Evolutionary conservation across 371 early-diverging fungal species (phyloP).

Genomic region (Funneliformis caledonium): DNA sequence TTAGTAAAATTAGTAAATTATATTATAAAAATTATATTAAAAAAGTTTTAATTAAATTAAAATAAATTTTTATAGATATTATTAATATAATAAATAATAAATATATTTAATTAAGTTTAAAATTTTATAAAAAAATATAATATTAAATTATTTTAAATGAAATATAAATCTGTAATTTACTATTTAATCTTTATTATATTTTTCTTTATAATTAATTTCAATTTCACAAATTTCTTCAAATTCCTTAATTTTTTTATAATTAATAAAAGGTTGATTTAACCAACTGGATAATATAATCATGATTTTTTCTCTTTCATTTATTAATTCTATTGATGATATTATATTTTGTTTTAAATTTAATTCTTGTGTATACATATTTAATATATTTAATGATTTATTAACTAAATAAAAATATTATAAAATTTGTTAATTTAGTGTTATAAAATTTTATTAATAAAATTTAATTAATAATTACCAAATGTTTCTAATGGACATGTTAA

Average conservation of each 20-base stretch:
- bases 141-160: too few relatives aligned
- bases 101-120: too few relatives aligned
- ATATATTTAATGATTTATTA: neutral
- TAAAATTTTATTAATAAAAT: neutral
- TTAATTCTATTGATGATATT: neutral
- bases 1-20: too few relatives aligned
- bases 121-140: too few relatives aligned
- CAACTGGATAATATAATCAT: slow-evolving; percentile 35
- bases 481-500: slow-evolving; percentile 31
- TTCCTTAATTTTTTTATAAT: slow-evolving; percentile 5
- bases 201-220: slow-evolving; percentile 21
- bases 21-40: too few relatives aligned
- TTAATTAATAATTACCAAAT: neutral
- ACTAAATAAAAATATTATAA: neutral
- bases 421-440: neutral
- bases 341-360: slow-evolving; percentile 27
- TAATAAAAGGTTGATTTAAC: slow-evolving; percentile 36
- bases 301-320: neutral
- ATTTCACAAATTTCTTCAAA: slow-evolving; percentile 38
- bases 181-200: too few relatives aligned
- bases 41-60: too few relatives aligned
- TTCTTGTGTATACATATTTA: slow-evolving; percentile 32
- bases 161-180: too few relatives aligned
- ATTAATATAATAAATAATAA: too few relatives aligned
- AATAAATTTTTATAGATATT: too few relatives aligned